Conservation (phyloP, 2,329 filamentous ascomycete genomes). For the Cytospora leucostoma region DNA sequence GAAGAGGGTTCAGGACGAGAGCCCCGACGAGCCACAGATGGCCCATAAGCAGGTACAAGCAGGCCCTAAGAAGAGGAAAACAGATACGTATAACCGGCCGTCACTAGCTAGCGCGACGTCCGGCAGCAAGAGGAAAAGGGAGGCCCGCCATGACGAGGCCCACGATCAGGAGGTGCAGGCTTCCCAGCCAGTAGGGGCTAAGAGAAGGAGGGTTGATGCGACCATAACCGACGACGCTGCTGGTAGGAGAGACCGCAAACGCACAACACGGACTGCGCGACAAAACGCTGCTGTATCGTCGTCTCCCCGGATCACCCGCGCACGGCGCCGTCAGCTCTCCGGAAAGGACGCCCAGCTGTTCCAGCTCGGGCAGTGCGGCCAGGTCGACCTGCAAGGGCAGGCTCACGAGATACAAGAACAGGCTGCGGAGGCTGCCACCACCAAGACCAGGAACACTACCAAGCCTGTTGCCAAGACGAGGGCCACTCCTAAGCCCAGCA, state of each 20-base stretch:
- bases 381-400: slow-evolving; percentile 3
- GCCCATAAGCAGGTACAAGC: neutral
- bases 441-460: neutral
- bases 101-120: neutral
- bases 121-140: slow-evolving; percentile 1
- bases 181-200: neutral
- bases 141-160: neutral
- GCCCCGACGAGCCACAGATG: neutral
- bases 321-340: slow-evolving; percentile 10
- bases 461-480: neutral
- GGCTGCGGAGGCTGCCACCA: neutral
- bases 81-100: neutral
- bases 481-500: neutral
- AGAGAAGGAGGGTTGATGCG: slow-evolving; percentile 5
- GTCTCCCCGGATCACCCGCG: slow-evolving; percentile 4
- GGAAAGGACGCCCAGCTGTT: slow-evolving; percentile 7
- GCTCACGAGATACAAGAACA: neutral
- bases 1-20: neutral
- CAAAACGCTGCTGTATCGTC: neutral
- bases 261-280: neutral
- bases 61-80: slow-evolving; percentile 6
- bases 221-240: neutral
- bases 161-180: neutral
- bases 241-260: neutral
- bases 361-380: slow-evolving; percentile 9